phyloP scores from a whole-genome alignment of 805 yeast genomes.

The Candida sonorensis region DNA sequence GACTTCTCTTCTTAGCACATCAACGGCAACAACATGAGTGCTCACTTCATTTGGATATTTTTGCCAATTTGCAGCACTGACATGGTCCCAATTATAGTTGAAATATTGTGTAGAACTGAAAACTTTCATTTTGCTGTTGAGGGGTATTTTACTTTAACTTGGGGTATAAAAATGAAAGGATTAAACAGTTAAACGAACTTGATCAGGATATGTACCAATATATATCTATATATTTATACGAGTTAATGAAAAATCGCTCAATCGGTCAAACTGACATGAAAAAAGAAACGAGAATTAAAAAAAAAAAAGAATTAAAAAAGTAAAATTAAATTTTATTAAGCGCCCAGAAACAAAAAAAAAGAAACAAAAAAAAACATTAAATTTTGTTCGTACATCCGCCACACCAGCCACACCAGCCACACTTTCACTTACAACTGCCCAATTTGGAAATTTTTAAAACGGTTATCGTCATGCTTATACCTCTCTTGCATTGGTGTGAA shows the following conservation, averaged over 20 bases:
- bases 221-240: too few species aligned
- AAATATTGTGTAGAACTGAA: slow-evolving; percentile 66
- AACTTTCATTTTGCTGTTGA: slow-evolving; percentile 55
- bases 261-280: too few species aligned
- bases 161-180: too few species aligned
- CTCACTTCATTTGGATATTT: slow-evolving; percentile 94
- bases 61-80: slow-evolving; percentile 93
- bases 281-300: background rate
- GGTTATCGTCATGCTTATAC: slow-evolving; percentile 30
- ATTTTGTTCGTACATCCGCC: background rate
- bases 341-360: slow-evolving; percentile 1
- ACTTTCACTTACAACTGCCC: slow-evolving; percentile 4
- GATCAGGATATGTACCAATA: too few species aligned
- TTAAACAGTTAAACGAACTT: too few species aligned
- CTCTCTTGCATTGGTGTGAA: slow-evolving; percentile 23
- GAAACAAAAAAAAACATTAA: background rate
- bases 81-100: slow-evolving; percentile 87
- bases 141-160: too few species aligned
- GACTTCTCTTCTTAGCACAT: slow-evolving; percentile 70
- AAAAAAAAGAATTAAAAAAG: background rate
- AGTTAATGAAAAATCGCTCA: too few species aligned
- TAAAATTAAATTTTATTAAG: too few species aligned
- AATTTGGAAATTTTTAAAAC: slow-evolving; percentile 24
- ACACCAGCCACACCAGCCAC: background rate
- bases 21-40: slow-evolving; percentile 91